phyloP scores from a whole-genome alignment of 1,284 basidiomycete genomes.

The Boletellus deceptivus region DNA sequence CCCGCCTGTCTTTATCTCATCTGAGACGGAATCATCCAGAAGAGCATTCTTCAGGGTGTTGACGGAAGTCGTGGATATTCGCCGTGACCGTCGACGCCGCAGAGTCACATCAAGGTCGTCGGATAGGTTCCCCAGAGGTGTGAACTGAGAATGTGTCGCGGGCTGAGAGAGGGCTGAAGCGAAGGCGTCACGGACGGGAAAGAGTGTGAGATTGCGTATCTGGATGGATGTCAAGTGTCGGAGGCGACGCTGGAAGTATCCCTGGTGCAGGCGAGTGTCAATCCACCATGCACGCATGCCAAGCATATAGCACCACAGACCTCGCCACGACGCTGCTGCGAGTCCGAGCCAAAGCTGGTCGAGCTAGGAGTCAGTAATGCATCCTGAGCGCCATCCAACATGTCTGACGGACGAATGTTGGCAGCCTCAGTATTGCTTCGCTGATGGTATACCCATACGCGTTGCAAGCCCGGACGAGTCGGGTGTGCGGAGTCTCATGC shows the following conservation, averaged over 20 bases:
- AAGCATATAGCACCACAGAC: slow-evolving; percentile 11
- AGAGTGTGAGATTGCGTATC: slow-evolving; percentile 78
- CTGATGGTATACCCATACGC: slow-evolving; percentile 2
- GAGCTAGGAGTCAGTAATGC: slow-evolving; percentile 11
- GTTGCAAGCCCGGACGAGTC: slow-evolving; percentile 3
- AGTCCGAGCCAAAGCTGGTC: slow-evolving; percentile 18
- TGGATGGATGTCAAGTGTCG: slow-evolving; percentile 74
- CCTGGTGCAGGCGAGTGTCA: slow-evolving; percentile 10
- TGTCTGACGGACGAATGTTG: slow-evolving; percentile 11
- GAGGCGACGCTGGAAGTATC: slow-evolving; percentile 55
- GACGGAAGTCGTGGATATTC: slow-evolving; percentile 59
- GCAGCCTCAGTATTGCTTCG: not conserved
- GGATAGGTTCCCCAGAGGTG: slow-evolving; percentile 49
- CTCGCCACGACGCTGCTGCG: slow-evolving; percentile 9
- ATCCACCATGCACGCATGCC: not conserved
- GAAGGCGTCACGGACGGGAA: slow-evolving; percentile 72
- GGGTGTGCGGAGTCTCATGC: slow-evolving; percentile 1
- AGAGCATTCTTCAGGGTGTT: slow-evolving; percentile 47
- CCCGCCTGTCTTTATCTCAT: slow-evolving; percentile 30
- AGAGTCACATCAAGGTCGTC: slow-evolving; percentile 70
- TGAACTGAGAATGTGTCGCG: slow-evolving; percentile 56
- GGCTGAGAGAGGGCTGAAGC: slow-evolving; percentile 70
- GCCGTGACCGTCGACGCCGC: slow-evolving; percentile 56
- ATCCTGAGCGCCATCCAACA: slow-evolving; percentile 22
- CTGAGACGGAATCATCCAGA: slow-evolving; percentile 41